Conservation (phyloP, 2,329 filamentous ascomycete genomes). For the Ophiostoma sp. region DNA sequence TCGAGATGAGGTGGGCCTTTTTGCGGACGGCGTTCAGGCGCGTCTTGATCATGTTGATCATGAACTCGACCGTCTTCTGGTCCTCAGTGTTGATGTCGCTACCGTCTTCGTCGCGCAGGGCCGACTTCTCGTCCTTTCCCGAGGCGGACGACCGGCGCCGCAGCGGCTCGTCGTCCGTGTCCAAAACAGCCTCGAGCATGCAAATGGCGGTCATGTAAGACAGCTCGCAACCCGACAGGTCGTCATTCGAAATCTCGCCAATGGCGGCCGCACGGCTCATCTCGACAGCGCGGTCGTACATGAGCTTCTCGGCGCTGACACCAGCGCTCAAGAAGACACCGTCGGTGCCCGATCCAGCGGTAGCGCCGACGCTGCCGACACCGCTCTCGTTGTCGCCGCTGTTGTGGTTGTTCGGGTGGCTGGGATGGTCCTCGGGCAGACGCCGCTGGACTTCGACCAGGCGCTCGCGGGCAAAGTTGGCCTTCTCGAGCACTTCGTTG, state of each 20-base stretch:
- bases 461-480: constrained; percentile 87
- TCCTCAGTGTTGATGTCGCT: constrained; percentile 66
- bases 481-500: constrained; percentile 96
- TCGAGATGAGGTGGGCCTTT: constrained; percentile 62
- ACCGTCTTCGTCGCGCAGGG: constrained; percentile 40
- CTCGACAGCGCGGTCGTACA: constrained; percentile 96
- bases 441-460: constrained; percentile 82
- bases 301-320: constrained; percentile 91
- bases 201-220: constrained; percentile 91
- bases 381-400: constrained; percentile 47
- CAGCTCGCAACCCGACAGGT: constrained; percentile 83
- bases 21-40: constrained; percentile 58
- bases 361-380: constrained; percentile 53
- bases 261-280: constrained; percentile 95
- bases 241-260: constrained; percentile 90
- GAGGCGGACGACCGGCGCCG: constrained; percentile 35
- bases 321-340: constrained; percentile 83
- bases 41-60: constrained; percentile 63
- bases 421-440: constrained; percentile 80
- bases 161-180: constrained; percentile 67
- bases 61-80: constrained; percentile 69
- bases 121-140: constrained; percentile 44
- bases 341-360: constrained; percentile 64
- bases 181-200: constrained; percentile 92
- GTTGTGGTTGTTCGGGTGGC: constrained; percentile 74